Evolutionary conservation across 768 basidiomycete species (phyloP), one percentile per base, ranked within the genome.

Genomic region (Mycena belliarum): DNA sequence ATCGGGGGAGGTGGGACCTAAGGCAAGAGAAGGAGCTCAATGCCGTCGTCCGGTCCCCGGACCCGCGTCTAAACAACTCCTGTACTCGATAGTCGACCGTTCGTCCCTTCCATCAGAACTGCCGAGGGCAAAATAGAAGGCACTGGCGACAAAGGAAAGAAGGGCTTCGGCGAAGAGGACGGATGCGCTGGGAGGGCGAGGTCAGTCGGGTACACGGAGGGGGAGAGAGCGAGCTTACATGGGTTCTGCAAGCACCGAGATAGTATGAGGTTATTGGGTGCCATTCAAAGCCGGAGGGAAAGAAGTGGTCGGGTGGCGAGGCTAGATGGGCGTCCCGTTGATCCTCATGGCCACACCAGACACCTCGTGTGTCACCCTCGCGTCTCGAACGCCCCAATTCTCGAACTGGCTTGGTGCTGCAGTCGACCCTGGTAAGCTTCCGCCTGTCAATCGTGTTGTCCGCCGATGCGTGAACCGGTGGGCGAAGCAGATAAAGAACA

Each of bases 241-340:
- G 12, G 6, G 7, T 6, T 6, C 12, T 12, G 29, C 29, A 12
- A 32, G 40, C 29, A 32, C 12, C 29, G 29, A 32, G 12, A 32
- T 12, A 32, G 7, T 12, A 32, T 12, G 12, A 32, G 29, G 29
- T 6, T 32, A 32, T 32, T 12, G 29, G 12, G 29, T 6, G 12
- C 29, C 29, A 32, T 6, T 6, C 29, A 12, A 32, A 12, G 29
- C 12, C 29, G 29, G 29, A 32, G 29, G 33, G 14, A 35, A 4
- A 4, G 33, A 6, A 32, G 29, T 51, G 29, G 29, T 32, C 29
- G 25, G 41, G 41, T 52, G 41, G 41, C 50, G 28, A 43, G 20
- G 16, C 14, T 12, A 9, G 28, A 52, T 9, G 41, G 50, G 50
- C 50, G 50, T 52, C 50, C 50, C 50, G 50, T 52, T 41, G 40